These are phyloP conservation scores for Xerocomus potaroensis DNA, from an alignment of 768 basidiomycete species.

Conservation along the genomic window DNA sequence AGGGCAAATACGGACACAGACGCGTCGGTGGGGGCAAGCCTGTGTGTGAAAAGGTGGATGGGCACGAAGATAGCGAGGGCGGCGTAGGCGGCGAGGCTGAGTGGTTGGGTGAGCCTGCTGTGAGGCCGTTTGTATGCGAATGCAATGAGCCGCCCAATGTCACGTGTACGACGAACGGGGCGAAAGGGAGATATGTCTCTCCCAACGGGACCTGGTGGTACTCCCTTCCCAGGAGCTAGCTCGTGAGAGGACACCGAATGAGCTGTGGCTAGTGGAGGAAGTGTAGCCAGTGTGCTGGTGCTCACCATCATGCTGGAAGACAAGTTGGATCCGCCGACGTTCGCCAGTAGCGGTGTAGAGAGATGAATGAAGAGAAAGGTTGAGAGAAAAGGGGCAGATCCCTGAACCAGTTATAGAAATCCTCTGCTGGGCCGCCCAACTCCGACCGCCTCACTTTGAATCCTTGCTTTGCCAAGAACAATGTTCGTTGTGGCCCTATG, in stretches of 20 bases:
- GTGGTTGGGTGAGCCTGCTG: conserved; percentile 36
- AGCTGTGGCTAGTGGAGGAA: too few species aligned
- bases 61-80: conserved; percentile 52
- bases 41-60: conserved; percentile 67
- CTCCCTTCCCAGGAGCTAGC: conserved; percentile 73
- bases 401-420: conserved; percentile 5
- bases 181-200: conserved; percentile 65
- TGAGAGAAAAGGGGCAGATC: conserved; percentile 70
- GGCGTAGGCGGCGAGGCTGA: conserved; percentile 64
- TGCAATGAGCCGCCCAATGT: conserved; percentile 55
- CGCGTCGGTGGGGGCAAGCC: conserved; percentile 46
- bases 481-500: too few species aligned
- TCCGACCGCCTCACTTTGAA: too few species aligned
- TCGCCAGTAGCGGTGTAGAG: conserved; percentile 67
- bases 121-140: conserved; percentile 28
- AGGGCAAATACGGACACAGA: conserved; percentile 41
- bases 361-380: conserved; percentile 76
- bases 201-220: conserved; percentile 75
- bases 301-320: conserved; percentile 73
- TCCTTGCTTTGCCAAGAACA: too few species aligned
- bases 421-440: too few species aligned
- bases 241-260: too few species aligned
- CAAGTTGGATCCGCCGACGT: conserved; percentile 60
- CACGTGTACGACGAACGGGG: conserved; percentile 62
- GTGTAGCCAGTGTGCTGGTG: too few species aligned